These are phyloP conservation scores for Cunninghamia lanceolata DNA, from an alignment of 75 land plant genomes.

Conservation along the genomic window DNA sequence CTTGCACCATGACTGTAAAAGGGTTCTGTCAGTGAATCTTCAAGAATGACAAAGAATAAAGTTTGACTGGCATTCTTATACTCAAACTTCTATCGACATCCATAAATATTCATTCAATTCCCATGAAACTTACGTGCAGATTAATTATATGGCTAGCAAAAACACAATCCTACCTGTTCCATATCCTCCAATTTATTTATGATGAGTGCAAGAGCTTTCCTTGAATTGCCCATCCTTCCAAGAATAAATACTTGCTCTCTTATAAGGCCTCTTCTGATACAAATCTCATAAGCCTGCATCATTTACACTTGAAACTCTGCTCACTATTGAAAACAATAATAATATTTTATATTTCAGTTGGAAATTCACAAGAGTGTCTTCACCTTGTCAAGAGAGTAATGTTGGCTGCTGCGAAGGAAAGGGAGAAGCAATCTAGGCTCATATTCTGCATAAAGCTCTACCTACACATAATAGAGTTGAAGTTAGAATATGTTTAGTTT, in stretches of 20 bases:
- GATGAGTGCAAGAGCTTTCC: slow-evolving; percentile 85
- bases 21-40: background rate
- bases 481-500: background rate
- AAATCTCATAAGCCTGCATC: slow-evolving; percentile 95
- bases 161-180: slow-evolving; percentile 54
- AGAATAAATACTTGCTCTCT: slow-evolving; percentile 90
- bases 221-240: slow-evolving; percentile 95
- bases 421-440: slow-evolving; percentile 82
- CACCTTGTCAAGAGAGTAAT: slow-evolving; percentile 94
- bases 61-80: slow-evolving; percentile 1
- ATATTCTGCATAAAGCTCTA: slow-evolving; percentile 97
- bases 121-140: slow-evolving; percentile 12
- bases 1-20: background rate
- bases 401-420: slow-evolving; percentile 93
- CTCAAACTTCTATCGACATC: background rate
- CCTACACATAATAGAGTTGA: slow-evolving; percentile 37
- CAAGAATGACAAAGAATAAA: background rate
- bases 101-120: background rate
- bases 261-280: slow-evolving; percentile 65
- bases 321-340: background rate
- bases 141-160: slow-evolving; percentile 33
- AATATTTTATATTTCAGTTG: background rate
- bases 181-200: slow-evolving; percentile 88
- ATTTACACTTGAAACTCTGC: background rate
- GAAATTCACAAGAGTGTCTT: background rate